Base-by-base conservation (phyloP, 495 filamentous ascomycete species). In the Xeromyces bisporus region DNA sequence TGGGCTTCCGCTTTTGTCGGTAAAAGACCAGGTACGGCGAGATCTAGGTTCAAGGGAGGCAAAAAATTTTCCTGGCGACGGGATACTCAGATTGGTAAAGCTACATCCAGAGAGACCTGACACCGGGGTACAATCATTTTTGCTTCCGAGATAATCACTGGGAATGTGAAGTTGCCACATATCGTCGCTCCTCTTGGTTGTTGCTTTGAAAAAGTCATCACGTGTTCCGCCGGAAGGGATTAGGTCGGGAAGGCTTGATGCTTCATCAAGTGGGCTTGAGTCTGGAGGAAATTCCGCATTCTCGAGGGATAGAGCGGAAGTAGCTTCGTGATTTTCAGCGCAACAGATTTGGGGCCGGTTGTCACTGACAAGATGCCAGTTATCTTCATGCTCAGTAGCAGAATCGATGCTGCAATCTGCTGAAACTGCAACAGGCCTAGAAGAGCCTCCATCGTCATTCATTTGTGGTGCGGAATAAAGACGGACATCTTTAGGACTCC, bases 1-100 rank as follows among this genome's bases (percentile, higher is more conserved):
- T 0, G 78, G 80, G 2, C 66, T 69, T n/a, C 63, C 55, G 14
- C 48, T 53, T 7, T 34, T 42, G 26, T 40, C 49, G 8, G 66
- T 63, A 23, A 61, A 43, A 2, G 62, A 61, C 85, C 85, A 94
- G 3, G 84, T 89, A 43, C 77, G 72, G 31, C 83, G 67, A 18
- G 74, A 71, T 29, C 71, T 66, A 1, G 69, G 62, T 10, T 68
- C 76, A 11, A 94, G 64, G 0, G 79, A 82, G 12, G 81, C 76
- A 50, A 94, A 94, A 62, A 94, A 93, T 0, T 80, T 81, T 15
- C 82, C 80, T 0, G 85, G 85, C 1, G 85, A 92, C 2, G 85
- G 85, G 29, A 94, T 83, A 31, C 82, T 73, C 33, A 93, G 58
- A 50, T 66, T 61, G 36, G 73, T 76, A 34, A 86, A 64, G 32